Percentiles rank a stretch among this genome's conserved stretches.
phyloP scores from a whole-genome alignment of 306 rosid genomes.

The Inga laurina region DNA sequence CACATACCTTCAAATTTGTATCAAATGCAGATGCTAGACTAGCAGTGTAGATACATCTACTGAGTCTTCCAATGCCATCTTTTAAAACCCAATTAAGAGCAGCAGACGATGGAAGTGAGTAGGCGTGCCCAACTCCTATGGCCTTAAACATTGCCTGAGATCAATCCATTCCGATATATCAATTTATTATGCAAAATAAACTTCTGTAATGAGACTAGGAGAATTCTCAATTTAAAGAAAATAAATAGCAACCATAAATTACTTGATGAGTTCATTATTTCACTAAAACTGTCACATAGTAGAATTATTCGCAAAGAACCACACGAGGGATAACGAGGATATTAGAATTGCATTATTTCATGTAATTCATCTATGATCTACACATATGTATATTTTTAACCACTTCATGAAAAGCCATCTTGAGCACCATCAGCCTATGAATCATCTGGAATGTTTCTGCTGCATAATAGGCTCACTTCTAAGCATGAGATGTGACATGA shows the following conservation, averaged over 20 bases:
- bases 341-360: neutral
- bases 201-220: neutral
- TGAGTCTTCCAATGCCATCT: constrained; percentile 89
- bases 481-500: neutral
- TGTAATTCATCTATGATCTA: neutral
- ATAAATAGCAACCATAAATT: constrained; percentile 19
- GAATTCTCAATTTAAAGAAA: constrained; percentile 3
- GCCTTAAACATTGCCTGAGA: constrained; percentile 92
- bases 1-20: constrained; percentile 82
- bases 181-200: constrained; percentile 24
- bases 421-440: neutral
- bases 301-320: neutral
- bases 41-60: constrained; percentile 90
- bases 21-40: constrained; percentile 86
- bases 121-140: constrained; percentile 80
- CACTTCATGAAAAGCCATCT: neutral
- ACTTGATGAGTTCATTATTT: neutral
- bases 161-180: constrained; percentile 39
- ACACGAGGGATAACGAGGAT: neutral
- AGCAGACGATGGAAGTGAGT: constrained; percentile 92
- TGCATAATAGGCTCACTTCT: neutral
- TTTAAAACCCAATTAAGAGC: constrained; percentile 91
- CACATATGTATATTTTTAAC: neutral
- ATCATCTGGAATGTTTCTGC: neutral
- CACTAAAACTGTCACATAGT: neutral